Base-by-base conservation (phyloP, 2,329 filamentous ascomycete genomes). In the Aureobasidium musti region DNA sequence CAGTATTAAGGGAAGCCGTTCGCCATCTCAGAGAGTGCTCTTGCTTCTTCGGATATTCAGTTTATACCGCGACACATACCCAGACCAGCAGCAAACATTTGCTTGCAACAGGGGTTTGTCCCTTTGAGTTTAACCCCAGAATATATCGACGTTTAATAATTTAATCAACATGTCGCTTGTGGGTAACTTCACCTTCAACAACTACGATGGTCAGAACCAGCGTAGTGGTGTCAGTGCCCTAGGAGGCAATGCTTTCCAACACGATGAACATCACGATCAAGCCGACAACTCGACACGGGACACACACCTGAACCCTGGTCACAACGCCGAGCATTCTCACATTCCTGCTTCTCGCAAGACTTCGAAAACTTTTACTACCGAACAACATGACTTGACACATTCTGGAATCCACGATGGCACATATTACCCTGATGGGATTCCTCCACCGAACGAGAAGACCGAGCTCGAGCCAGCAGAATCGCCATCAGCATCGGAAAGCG, bases 141-240 rank as follows among this genome's bases (percentile, higher is more conserved):
- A 21, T 21, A 26, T 28, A n/a, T 23, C 59, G 45, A 63, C 59
- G 39, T 54, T 23, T 28, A 23, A 63, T 21, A 39, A 39, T 21
- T 30, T 50, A n/a, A 19, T 33, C 41, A 60, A n/a, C 69, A 81
- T 81, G 79, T 78, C 77, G 68, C 72, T 80, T 68, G 77, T 78
- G 63, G 79, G 79, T 71, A 80, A 79, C 71, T 79, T 80, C 67
- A 72, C 74, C 54, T 77, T 79, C 63, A 70, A 71, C 71, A 80
- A 79, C 69, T 76, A 73, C 69, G 80, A 82, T 73, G 74, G 73
- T 30, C 75, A 76, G 63, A 76, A 75, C 67, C 71, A 75, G 66
- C 73, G 72, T 30, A 70, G 74, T 67, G 79, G 79, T 57, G 76
- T 74, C 14, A 75, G 76, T 52, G 67, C 73, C 35, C 68, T 68